Evolutionary conservation across 495 filamentous ascomycete species (phyloP), one percentile per base, ranked within the genome.

Genomic region (Penicillium nucicola): DNA sequence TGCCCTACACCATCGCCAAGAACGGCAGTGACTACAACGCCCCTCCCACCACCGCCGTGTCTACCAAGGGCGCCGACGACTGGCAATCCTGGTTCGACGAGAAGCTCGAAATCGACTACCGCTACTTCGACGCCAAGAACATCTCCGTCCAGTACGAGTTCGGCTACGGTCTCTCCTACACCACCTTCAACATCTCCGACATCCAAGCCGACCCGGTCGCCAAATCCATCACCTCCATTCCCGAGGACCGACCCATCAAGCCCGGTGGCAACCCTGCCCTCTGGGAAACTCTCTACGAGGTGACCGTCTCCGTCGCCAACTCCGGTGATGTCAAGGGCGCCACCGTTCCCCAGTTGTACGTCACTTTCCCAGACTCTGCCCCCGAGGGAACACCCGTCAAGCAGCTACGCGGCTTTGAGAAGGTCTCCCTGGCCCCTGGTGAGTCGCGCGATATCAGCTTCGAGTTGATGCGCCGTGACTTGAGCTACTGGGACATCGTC

Each of bases 1-100:
- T 90, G 9, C 86, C 86, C 0, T 90, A 89, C 55, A 88, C 83
- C 1, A 79, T 90, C 12, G 83, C 82, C 3, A 71, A 74, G 18
- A 78, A 82, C 38, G 80, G 80, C 48, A 67, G 59, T 5, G 84
- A 89, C 50, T 90, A 84, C 57, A 45, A 45, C 18, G 42, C 42
- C 17, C 42, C 42, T 0, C 42, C 42, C 1, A 34, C 30, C 42
- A 45, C 42, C 42, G 42, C 1, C 0, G 30, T 45, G 4, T 34
- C 42, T 30, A 45, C 42, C 11, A 23, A 45, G 9, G 70, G 71
- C 17, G 62, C 70, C 5, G 46, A 41, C 18, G 63, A 67, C 17
- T 80, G 80, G 7, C 81, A 85, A 54, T 72, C 71, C 13, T 68
- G 81, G 44, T 88, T 86, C 53, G 62, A 64, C 12, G 84, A 88